Percentiles rank a stretch among this genome's conserved stretches.
Conservation (phyloP, 495 filamentous ascomycete species). For the Bathelium albidoporum region DNA sequence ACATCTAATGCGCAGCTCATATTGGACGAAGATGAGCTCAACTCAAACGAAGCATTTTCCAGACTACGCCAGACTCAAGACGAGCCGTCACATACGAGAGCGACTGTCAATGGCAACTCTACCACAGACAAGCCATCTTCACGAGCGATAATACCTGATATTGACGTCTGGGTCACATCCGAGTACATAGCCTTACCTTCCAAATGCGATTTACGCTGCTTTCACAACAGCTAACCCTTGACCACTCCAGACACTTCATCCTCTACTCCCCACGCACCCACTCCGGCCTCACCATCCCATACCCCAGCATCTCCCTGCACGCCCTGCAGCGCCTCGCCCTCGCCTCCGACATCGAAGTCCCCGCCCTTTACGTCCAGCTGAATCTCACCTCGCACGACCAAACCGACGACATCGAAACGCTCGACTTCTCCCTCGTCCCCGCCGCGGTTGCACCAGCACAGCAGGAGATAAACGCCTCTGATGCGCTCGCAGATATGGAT, state of each 20-base stretch:
- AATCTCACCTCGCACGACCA: constrained; percentile 40
- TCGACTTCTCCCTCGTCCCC: constrained; percentile 69
- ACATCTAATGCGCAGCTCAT: constrained; percentile 50
- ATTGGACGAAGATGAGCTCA: constrained; percentile 33
- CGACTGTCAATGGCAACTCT: constrained; percentile 13
- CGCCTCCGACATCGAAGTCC: constrained; percentile 34
- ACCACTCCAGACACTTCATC: constrained; percentile 52
- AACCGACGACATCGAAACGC: constrained; percentile 44
- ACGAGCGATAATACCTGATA: constrained; percentile 36
- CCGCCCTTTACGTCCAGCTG: constrained; percentile 73
- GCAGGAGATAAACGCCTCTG: too few species aligned
- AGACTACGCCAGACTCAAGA: background rate
- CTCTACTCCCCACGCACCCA: constrained; percentile 53
- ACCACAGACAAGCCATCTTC: constrained; percentile 33
- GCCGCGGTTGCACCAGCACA: constrained; percentile 17
- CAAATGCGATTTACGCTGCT: background rate
- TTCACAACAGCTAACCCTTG: constrained; percentile 11
- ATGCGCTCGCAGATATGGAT: constrained; percentile 4
- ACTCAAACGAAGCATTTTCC: constrained; percentile 27
- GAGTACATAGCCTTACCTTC: constrained; percentile 43
- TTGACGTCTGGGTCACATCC: constrained; percentile 72
- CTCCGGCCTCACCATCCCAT: constrained; percentile 68
- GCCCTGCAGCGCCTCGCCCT: constrained; percentile 60
- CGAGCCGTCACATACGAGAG: background rate
- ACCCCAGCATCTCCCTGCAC: constrained; percentile 79